phyloP scores from a whole-genome alignment of 331 rosid species.

The Pyracantha coccinea region DNA sequence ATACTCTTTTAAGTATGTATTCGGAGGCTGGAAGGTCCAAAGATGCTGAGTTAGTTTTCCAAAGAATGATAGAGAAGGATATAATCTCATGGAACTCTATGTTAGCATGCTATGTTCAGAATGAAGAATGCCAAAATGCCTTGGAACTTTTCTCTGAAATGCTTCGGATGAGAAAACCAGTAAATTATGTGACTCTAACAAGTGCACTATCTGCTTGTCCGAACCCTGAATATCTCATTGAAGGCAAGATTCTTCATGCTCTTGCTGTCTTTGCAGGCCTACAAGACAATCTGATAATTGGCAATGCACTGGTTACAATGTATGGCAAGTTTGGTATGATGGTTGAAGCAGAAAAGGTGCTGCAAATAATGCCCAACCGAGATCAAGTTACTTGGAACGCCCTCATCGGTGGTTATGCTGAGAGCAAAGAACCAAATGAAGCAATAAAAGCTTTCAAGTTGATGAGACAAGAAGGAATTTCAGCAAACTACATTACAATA shows the following conservation, averaged over 20 bases:
- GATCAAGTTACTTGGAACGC: slow-evolving; percentile 89
- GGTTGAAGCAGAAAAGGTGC: slow-evolving; percentile 40
- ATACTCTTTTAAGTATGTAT: slow-evolving; percentile 79
- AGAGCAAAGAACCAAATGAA: slow-evolving; percentile 54
- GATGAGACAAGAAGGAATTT: slow-evolving; percentile 51
- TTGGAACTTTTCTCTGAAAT: slow-evolving; percentile 46
- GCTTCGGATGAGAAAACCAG: slow-evolving; percentile 33
- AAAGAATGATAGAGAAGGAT: slow-evolving; percentile 63
- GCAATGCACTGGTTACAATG: slow-evolving; percentile 75
- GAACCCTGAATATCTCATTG: slow-evolving; percentile 26
- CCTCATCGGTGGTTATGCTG: slow-evolving; percentile 68
- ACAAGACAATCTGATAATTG: slow-evolving; percentile 43
- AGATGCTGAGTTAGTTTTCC: slow-evolving; percentile 60
- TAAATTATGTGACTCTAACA: slow-evolving; percentile 57
- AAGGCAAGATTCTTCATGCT: slow-evolving; percentile 67
- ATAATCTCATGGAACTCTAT: slow-evolving; percentile 89
- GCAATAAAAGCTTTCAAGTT: slow-evolving; percentile 49
- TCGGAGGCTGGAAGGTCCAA: slow-evolving; percentile 48
- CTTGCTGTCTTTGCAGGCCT: slow-evolving; percentile 38
- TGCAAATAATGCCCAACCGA: slow-evolving; percentile 44
- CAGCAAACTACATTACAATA: slow-evolving; percentile 63
- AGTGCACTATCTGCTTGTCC: slow-evolving; percentile 73
- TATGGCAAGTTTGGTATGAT: slow-evolving; percentile 62
- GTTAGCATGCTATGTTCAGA: slow-evolving; percentile 65
- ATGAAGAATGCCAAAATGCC: slow-evolving; percentile 37